A percentile compares a stretch with the other conserved stretches of the same genome.
phyloP scores from a whole-genome alignment of 2,329 filamentous ascomycete genomes.

The Colletotrichum sansevieriae region DNA sequence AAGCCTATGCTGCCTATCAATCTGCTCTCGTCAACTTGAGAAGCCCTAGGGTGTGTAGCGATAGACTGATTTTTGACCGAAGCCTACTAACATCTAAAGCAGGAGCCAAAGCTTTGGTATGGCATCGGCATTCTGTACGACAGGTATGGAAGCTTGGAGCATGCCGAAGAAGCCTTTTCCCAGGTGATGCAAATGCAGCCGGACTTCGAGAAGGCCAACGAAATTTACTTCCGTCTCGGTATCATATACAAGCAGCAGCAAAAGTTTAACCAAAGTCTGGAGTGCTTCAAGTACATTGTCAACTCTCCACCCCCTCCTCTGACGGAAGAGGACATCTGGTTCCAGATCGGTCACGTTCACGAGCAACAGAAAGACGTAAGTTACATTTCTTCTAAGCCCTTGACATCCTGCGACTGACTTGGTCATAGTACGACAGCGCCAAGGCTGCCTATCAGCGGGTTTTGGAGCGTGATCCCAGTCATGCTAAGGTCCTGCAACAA shows the following conservation, averaged over 20 bases:
- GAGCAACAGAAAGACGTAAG: slow-evolving; percentile 98
- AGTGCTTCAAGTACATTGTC: slow-evolving; percentile 99
- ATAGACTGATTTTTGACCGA: slow-evolving; percentile 17
- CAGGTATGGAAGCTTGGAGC: slow-evolving; percentile 94
- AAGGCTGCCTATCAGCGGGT: slow-evolving; percentile 94
- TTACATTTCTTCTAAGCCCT: slow-evolving; percentile 42
- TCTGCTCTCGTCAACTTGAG: slow-evolving; percentile 92
- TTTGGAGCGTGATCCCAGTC: slow-evolving; percentile 92
- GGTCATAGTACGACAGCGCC: slow-evolving; percentile 86
- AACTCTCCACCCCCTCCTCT: slow-evolving; percentile 90
- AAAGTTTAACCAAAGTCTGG: slow-evolving; percentile 91
- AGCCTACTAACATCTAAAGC: slow-evolving; percentile 40
- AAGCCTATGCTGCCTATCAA: slow-evolving; percentile 97
- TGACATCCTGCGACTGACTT: slow-evolving; percentile 46
- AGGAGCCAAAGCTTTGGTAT: slow-evolving; percentile 99
- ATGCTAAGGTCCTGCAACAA: slow-evolving; percentile 98
- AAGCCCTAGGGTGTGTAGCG: slow-evolving; percentile 83
- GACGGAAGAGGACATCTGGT: slow-evolving; percentile 99
- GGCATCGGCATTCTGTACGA: slow-evolving; percentile 98
- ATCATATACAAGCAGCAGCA: slow-evolving; percentile 99
- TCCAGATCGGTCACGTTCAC: slow-evolving; percentile 98
- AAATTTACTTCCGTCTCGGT: slow-evolving; percentile 98
- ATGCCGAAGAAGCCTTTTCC: slow-evolving; percentile 97
- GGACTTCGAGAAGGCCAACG: slow-evolving; percentile 97
- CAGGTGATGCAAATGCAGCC: slow-evolving; percentile 99